Base-by-base conservation (phyloP, 1,284 basidiomycete genomes). In the Cutaneotrichosporon dermatis region DNA sequence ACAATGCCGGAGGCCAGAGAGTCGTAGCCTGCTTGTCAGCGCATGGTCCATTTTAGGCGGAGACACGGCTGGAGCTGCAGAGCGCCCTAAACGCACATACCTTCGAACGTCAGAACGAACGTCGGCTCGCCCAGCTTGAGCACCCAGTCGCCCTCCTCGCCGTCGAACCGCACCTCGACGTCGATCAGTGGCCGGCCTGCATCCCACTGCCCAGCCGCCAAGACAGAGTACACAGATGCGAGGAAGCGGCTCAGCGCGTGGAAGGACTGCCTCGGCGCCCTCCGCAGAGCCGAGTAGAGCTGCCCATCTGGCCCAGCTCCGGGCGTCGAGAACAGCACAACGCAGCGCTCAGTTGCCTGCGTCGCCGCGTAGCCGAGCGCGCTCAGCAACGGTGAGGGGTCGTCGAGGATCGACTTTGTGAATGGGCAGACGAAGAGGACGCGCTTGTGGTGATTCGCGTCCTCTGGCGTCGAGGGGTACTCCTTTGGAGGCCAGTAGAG, bases 141-240 rank as follows among this genome's bases (percentile, higher is more conserved):
- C n/a, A 12, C 50, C 64, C 61, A 65, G 44, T 63, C 54, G 41
- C 67, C 69, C 11, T 54, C 61, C 59, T 75, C 69, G 12, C 71
- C 75, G 33, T 71, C 68, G 55, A 78, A 75, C 15, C 65, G 63
- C 33, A 78, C 74, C 57, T 77, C 76, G 9, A 78, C 74, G 44
- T 72, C 64, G 64, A 73, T 63, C 61, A 76, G 57, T 8, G 77
- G 63, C 52, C 68, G 71, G 13, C 66, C 74, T 4, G 61, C 56
- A 4, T 54, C 59, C 67, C 73, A 73, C 54, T 75, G 73, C 4
- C 70, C 74, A 8, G 73, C 72, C 4, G 69, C 70, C 8, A 75
- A 61, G 4, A 65, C 64, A 0, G 72, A 70, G 64, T 79, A 79
- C 7, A 77, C 66, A 41, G 63, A 63, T 0, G 72, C 72, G 33